Evolutionary conservation across 169 alveolate genomes (phyloP).

Genomic region (Amoebophrya sp.): DNA sequence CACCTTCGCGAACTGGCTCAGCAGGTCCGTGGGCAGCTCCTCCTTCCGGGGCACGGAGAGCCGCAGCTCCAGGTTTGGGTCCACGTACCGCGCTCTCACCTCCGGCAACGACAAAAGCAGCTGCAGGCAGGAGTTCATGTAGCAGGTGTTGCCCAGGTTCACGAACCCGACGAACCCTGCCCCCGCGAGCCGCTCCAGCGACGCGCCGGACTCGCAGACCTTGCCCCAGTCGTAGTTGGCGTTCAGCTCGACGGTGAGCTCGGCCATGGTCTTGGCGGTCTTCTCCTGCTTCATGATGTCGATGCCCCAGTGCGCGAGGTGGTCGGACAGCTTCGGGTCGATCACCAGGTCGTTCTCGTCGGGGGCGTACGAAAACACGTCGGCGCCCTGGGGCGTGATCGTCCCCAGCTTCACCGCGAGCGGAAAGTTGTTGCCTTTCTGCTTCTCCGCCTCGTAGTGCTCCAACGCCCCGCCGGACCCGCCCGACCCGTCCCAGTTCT

Average conservation of each 20-base stretch:
- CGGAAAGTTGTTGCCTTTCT: conserved; percentile 47
- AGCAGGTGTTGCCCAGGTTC: conserved; percentile 60
- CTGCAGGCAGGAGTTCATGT: conserved; percentile 53
- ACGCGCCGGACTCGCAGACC: conserved; percentile 35
- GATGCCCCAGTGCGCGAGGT: conserved; percentile 65
- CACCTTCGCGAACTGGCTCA: background rate
- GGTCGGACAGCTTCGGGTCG: conserved; percentile 43
- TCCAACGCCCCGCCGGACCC: background rate
- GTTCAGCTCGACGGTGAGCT: conserved; percentile 55
- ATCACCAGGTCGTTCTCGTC: conserved; percentile 37
- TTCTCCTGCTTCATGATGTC: conserved; percentile 38
- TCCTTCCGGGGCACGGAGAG: no score
- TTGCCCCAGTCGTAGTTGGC: conserved; percentile 46
- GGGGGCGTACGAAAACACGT: conserved; percentile 70
- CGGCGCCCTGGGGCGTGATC: conserved; percentile 73
- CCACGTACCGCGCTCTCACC: conserved; percentile 7
- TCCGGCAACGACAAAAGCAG: conserved; percentile 22
- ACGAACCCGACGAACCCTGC: conserved; percentile 41
- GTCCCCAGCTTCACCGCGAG: conserved; percentile 76
- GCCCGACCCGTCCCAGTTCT: conserved; percentile 16
- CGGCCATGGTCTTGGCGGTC: conserved; percentile 60
- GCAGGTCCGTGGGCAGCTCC: background rate
- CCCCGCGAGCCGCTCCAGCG: conserved; percentile 3
- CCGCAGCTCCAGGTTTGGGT: no score
- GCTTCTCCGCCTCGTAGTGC: conserved; percentile 34